These are phyloP conservation scores for Cyclotella baltica DNA, from an alignment of 108 stramenopile species.

Conservation along the genomic window DNA sequence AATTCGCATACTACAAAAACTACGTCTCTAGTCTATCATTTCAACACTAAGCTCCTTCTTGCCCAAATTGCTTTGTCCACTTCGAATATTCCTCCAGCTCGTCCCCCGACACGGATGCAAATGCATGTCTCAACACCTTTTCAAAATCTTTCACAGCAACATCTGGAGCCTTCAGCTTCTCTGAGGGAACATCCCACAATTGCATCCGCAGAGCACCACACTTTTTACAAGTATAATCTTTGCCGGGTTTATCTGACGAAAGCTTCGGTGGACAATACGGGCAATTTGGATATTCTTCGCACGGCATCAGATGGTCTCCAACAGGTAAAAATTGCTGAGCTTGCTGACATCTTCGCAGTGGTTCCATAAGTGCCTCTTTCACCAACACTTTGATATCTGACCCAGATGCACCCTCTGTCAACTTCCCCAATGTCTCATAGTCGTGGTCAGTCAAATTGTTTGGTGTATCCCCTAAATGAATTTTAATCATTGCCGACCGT, in stretches of 20 bases:
- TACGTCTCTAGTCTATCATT: no score
- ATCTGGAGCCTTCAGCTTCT: conserved; percentile 82
- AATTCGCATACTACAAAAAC: neutral
- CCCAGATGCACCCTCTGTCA: conserved; percentile 90
- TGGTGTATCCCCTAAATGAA: conserved; percentile 93
- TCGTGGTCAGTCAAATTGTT: conserved; percentile 85
- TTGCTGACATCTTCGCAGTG: conserved; percentile 92
- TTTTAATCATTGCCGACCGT: conserved; percentile 90
- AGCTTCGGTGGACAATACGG: conserved; percentile 92
- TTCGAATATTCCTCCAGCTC: conserved; percentile 93
- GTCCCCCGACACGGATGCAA: conserved; percentile 87
- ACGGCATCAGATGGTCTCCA: conserved; percentile 72
- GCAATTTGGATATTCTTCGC: conserved; percentile 90
- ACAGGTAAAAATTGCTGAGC: conserved; percentile 92
- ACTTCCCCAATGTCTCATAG: conserved; percentile 80
- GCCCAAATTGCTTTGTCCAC: conserved; percentile 98
- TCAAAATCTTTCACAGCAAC: conserved; percentile 80
- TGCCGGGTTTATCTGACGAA: conserved; percentile 64
- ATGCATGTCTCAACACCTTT: conserved; percentile 75
- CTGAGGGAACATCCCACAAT: conserved; percentile 93
- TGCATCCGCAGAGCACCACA: conserved; percentile 93
- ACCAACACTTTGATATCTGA: conserved; percentile 96
- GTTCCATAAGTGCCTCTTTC: conserved; percentile 98
- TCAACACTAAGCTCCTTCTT: conserved; percentile 87
- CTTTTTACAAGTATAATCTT: conserved; percentile 79